Evolutionary conservation across 176 grass and related monocot species (phyloP).

Genomic region (Tillandsia fasciculata): DNA sequence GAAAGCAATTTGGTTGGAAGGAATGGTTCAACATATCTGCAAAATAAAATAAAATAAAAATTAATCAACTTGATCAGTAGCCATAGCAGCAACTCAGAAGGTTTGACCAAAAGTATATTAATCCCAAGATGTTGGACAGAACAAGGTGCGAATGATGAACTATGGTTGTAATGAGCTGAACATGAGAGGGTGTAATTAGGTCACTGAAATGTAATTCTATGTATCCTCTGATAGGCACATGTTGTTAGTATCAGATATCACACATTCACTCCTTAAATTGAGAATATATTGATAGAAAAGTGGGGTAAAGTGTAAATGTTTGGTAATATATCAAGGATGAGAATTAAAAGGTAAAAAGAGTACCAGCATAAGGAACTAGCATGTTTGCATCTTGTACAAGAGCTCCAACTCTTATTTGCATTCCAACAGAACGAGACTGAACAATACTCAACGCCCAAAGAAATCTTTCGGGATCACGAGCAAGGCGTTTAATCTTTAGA

Average conservation of each 20-base stretch:
- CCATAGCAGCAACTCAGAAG: background rate
- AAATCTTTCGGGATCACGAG: slow-evolving; percentile 75
- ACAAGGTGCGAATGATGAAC: background rate
- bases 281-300: background rate
- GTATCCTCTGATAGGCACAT: too few relatives aligned
- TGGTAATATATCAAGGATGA: background rate
- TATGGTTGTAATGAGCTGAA: background rate
- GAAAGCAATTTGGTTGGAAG: slow-evolving; percentile 86
- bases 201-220: background rate
- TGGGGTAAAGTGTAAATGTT: background rate
- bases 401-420: slow-evolving; percentile 82
- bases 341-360: slow-evolving; percentile 18
- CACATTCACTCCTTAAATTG: background rate
- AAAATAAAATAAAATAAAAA: slow-evolving; percentile 5
- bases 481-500: slow-evolving; percentile 89
- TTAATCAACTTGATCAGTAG: background rate
- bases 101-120: background rate
- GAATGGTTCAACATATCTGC: slow-evolving; percentile 99
- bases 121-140: background rate
- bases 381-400: slow-evolving; percentile 79
- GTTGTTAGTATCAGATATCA: background rate
- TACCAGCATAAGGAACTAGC: slow-evolving; percentile 92
- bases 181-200: background rate
- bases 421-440: slow-evolving; percentile 55
- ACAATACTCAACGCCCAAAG: slow-evolving; percentile 85